Evolutionary conservation across 2,329 filamentous ascomycete genomes (phyloP), one percentile per base, ranked within the genome.

Genomic region (Erysiphe pulchra): DNA sequence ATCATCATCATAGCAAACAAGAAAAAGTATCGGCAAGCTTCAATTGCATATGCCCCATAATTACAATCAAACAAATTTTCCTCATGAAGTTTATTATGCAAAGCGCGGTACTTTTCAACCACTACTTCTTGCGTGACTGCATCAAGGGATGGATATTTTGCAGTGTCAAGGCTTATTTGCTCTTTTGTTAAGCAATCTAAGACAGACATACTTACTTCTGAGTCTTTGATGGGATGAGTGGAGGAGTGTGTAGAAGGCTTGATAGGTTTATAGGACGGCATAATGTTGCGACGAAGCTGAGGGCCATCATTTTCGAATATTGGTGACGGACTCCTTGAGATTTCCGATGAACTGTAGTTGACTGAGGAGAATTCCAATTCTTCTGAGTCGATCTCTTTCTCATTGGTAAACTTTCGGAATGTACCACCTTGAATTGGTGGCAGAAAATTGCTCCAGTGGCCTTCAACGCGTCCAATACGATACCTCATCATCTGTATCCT

Each of bases 361-460:
- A 12, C n/a, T 10, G 33, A 33, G 13, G 47, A 39, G 16, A 48
- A 45, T 32, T 62, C 59, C 16, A 61, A 57, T 18, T 49, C 48
- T 20, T 40, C 60, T 43, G 60, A 61, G 32, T 62, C 58, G 40
- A 63, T 60, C 8, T 61, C 58, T 24, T 63, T 57, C 42, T 58
- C 54, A 50, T 68, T 62, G 45, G 61, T 57, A 49, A 67, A 67
- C 18, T 63, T 61, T 51, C 77, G 71, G 60, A 86, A 92, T 48
- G 69, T 68, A 38, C 87, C 87, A 47, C 85, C 86, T 61, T 95
- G 87, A 45, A 95, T 87, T 0, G 90, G 87, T 4, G 90, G 86
- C 7, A 81, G 56, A 57, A 94, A 92, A 60, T 94, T 94, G 50
- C 66, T 65, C 90, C 90, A 98, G 49, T 65, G 66, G 30, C 83